phyloP scores from a whole-genome alignment of 2,329 filamentous ascomycete species.

The Fusarium redolens region DNA sequence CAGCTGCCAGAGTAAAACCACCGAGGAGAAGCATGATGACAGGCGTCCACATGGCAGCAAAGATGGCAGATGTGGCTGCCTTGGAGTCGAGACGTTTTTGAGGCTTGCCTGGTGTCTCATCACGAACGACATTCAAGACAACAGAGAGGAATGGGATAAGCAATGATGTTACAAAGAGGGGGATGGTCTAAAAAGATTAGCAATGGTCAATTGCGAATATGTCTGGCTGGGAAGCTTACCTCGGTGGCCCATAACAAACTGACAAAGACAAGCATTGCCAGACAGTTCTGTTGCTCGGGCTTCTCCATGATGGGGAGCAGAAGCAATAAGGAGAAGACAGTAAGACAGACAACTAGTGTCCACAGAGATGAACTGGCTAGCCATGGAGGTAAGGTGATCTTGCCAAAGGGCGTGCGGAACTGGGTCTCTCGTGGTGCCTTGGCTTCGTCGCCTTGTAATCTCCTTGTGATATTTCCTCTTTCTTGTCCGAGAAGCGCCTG shows the following conservation, averaged over 20 bases:
- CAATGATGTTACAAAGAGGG: conserved; percentile 94
- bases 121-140: conserved; percentile 83
- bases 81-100: conserved; percentile 80
- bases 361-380: conserved; percentile 85
- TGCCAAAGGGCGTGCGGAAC: conserved; percentile 82
- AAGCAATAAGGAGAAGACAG: conserved; percentile 79
- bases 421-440: conserved; percentile 71
- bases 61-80: conserved; percentile 84
- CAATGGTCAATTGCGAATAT: not conserved
- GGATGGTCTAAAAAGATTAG: conserved; percentile 75
- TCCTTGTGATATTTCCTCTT: conserved; percentile 72
- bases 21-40: conserved; percentile 98
- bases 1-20: conserved; percentile 95
- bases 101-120: conserved; percentile 69
- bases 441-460: conserved; percentile 87
- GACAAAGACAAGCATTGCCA: conserved; percentile 93
- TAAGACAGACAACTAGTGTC: conserved; percentile 76
- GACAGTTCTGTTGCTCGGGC: conserved; percentile 93
- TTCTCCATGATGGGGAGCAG: conserved; percentile 84
- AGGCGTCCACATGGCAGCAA: conserved; percentile 98
- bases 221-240: conserved; percentile 59
- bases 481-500: conserved; percentile 83
- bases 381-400: conserved; percentile 81
- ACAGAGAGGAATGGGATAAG: conserved; percentile 95
- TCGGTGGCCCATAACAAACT: conserved; percentile 97